These are phyloP conservation scores for Xylaria digitata DNA, from an alignment of 2,329 filamentous ascomycete species.

Conservation along the genomic window DNA sequence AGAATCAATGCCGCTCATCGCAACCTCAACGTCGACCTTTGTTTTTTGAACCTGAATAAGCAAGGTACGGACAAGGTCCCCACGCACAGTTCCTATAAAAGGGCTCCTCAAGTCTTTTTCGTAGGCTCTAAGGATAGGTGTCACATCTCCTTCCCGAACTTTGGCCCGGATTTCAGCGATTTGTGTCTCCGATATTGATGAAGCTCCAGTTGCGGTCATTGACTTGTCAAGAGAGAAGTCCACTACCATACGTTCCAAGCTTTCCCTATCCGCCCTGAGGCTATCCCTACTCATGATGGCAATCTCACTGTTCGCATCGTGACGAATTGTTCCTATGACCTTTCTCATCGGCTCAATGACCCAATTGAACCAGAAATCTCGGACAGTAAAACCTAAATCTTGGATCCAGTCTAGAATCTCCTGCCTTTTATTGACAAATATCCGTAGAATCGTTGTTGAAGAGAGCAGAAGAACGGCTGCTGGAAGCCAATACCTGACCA, in stretches of 20 bases:
- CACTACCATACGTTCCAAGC: constrained; percentile 96
- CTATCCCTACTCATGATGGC: constrained; percentile 96
- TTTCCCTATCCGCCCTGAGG: constrained; percentile 88
- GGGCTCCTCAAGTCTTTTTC: constrained; percentile 88
- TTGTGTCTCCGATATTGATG: constrained; percentile 72
- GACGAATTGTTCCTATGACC: constrained; percentile 89
- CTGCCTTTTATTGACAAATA: constrained; percentile 78
- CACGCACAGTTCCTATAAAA: constrained; percentile 82
- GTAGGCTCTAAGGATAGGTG: constrained; percentile 89
- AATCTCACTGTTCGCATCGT: constrained; percentile 92
- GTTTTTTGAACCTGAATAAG: constrained; percentile 99
- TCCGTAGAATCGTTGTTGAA: constrained; percentile 84
- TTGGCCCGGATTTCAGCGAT: constrained; percentile 80
- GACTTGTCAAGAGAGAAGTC: constrained; percentile 92
- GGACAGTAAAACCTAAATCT: constrained; percentile 79
- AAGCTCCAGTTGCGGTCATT: constrained; percentile 60
- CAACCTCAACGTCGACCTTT: constrained; percentile 96
- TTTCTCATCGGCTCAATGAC: constrained; percentile 86
- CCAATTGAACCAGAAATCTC: constrained; percentile 98
- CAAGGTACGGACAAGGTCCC: constrained; percentile 88
- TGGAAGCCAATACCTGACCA: constrained; percentile 92
- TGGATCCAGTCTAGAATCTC: constrained; percentile 84
- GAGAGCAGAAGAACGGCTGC: constrained; percentile 77
- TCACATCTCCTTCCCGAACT: constrained; percentile 92
- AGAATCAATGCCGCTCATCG: constrained; percentile 94